A percentile compares a stretch with the other conserved stretches of the same genome.
Evolutionary conservation across 305 asterid species (phyloP).

Genomic region (Fraxinus sp.): DNA sequence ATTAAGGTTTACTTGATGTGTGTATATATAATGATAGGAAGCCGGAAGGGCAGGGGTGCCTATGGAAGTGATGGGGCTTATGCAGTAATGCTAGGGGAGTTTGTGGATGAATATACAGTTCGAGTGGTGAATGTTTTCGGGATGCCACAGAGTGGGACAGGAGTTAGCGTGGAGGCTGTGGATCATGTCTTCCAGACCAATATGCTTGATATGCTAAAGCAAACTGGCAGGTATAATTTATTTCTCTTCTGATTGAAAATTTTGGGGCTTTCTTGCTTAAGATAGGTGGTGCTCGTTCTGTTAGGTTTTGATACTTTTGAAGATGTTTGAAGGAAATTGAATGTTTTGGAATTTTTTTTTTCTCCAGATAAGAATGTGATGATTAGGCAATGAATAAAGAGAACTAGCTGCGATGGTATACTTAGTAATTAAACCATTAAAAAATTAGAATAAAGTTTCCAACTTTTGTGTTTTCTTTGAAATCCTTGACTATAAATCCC

Average conservation of each 20-base stretch:
- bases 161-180: slow-evolving; percentile 95
- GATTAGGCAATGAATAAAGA: background rate
- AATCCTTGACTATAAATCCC: background rate
- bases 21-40: slow-evolving; percentile 2
- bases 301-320: background rate
- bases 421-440: background rate
- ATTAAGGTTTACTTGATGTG: slow-evolving; percentile 22
- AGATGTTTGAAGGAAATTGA: slow-evolving; percentile 13
- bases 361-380: background rate
- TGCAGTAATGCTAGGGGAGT: slow-evolving; percentile 81
- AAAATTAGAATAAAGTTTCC: background rate
- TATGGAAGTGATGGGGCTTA: slow-evolving; percentile 94
- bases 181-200: slow-evolving; percentile 96
- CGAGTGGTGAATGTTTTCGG: slow-evolving; percentile 94
- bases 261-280: slow-evolving; percentile 1
- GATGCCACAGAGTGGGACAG: slow-evolving; percentile 99
- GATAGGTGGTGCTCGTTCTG: background rate
- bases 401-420: background rate
- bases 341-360: background rate
- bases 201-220: slow-evolving; percentile 98
- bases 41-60: slow-evolving; percentile 91
- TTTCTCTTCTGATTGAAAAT: background rate
- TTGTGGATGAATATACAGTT: slow-evolving; percentile 93
- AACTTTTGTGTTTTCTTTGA: background rate
- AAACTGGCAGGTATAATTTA: slow-evolving; percentile 72